Conservation (phyloP, 2,329 filamentous ascomycete species). For the Colletotrichum sp. region DNA sequence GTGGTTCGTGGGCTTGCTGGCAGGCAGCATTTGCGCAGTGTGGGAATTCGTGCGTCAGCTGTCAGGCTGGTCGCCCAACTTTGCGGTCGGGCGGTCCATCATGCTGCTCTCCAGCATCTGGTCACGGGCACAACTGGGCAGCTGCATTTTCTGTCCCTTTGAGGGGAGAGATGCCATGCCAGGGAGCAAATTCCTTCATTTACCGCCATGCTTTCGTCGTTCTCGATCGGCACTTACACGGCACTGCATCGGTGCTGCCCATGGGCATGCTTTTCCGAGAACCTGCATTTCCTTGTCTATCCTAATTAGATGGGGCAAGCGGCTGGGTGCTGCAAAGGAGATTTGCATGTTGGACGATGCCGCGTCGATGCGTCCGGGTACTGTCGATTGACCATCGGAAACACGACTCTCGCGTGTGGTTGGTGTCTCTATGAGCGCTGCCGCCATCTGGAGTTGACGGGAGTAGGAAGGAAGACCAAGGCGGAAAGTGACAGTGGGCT, state of each 20-base stretch:
- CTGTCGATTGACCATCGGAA: too few relatives aligned
- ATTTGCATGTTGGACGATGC: too few relatives aligned
- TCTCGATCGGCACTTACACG: not conserved
- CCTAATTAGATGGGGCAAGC: too few relatives aligned
- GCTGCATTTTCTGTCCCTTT: not conserved
- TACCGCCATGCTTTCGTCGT: not conserved
- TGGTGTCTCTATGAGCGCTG: too few relatives aligned
- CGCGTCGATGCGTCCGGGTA: too few relatives aligned
- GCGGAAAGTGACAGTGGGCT: not conserved
- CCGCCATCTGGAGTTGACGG: too few relatives aligned
- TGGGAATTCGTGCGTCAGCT: not conserved
- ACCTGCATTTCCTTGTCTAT: not conserved
- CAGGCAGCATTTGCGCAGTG: not conserved
- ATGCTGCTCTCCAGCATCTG: not conserved
- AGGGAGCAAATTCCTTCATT: too few relatives aligned
- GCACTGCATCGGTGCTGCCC: not conserved
- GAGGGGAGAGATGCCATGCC: not conserved
- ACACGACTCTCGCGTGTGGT: too few relatives aligned
- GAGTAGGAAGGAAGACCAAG: not conserved
- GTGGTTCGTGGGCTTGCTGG: not conserved
- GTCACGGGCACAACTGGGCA: accelerated
- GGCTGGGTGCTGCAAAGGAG: too few relatives aligned
- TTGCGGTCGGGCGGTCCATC: not conserved
- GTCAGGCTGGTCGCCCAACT: not conserved
- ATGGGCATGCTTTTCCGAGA: not conserved